A percentile compares a stretch with the other conserved stretches of the same genome.
phyloP scores from a whole-genome alignment of 192 early-diverging fungal genomes.

The Coemansia sp. region DNA sequence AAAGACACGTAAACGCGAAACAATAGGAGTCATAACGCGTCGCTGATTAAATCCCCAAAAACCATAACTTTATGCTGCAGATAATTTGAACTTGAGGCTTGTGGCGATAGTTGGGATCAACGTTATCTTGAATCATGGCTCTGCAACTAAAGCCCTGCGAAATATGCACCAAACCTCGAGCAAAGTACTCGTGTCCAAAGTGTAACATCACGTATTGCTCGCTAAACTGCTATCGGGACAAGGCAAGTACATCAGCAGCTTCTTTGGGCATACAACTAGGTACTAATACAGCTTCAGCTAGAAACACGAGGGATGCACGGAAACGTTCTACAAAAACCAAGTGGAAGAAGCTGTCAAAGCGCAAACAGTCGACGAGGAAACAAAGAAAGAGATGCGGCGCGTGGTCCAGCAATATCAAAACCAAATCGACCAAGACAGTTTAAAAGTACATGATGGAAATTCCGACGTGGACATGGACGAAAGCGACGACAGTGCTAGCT shows the following conservation, averaged over 20 bases:
- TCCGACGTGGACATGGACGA: constrained; percentile 2
- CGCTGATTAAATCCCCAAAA: not conserved
- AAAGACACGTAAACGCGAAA: not conserved
- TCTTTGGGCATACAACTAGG: not conserved
- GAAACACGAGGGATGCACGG: constrained; percentile 36
- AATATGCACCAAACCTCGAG: constrained; percentile 35
- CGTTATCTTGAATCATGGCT: constrained; percentile 7
- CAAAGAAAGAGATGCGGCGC: constrained; percentile 35
- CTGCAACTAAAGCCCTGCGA: constrained; percentile 13
- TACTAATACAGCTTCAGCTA: not conserved
- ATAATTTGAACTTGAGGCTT: too few relatives aligned
- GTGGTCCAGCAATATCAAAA: constrained; percentile 34
- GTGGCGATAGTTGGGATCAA: too few relatives aligned
- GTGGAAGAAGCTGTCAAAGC: constrained; percentile 30
- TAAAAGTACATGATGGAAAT: constrained; percentile 1
- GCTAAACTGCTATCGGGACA: constrained; percentile 43
- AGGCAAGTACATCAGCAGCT: constrained; percentile 8
- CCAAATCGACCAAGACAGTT: constrained; percentile 16
- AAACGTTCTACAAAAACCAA: constrained; percentile 44
- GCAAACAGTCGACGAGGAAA: constrained; percentile 34
- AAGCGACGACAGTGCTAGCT: not conserved
- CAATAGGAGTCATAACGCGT: not conserved
- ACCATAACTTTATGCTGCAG: not conserved
- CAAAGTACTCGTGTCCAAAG: constrained; percentile 52
- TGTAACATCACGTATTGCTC: constrained; percentile 42